Evolutionary conservation across 2,329 filamentous ascomycete genomes (phyloP), one percentile per base, ranked within the genome.

Genomic region (Trichoderma sp.): DNA sequence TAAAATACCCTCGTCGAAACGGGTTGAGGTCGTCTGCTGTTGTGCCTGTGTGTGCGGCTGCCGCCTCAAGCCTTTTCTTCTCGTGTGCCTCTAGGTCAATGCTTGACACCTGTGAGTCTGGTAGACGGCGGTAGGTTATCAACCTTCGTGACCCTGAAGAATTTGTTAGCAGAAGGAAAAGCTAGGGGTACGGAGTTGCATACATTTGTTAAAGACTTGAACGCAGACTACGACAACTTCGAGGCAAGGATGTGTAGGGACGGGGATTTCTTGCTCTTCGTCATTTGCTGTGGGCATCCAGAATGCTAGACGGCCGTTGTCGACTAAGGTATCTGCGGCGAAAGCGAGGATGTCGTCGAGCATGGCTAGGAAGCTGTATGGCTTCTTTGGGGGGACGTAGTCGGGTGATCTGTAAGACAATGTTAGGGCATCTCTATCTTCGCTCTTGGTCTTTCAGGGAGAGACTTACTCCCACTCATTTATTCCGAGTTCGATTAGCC

Each of bases 241-340:
- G 15, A 99, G 83, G 71, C 88, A 89, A 0, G 92, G 92, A 79
- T 98, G 94, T 23, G 85, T 87, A 0, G 95, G 95, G 15, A 95
- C 87, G 0, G 89, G 85, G 26, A 97, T 89, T 78, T 95, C 92
- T 71, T 91, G 88, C 62, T 93, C 88, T 76, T 94, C 88, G 75
- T 94, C 88, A 78, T 93, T 94, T 32, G 94, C 91, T 0, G 94
- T 97, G 0, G 96, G 96, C 93, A 98, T 97, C 96, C 96, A 99
- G 85, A 99, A 97, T 8, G 92, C 93, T 11, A 99, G 80, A 32
- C 96, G 87, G 0, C 94, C 96, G 73, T 89, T 83, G 67, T 93
- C 90, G 8, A 97, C 93, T 1, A 99, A 85, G 1, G 91, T 93
- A 13, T 88, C 85, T 1, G 90, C 88, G 6, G 94, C 91, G 78